These are phyloP conservation scores for Phalaenopsis hybrid DNA, from an alignment of 116 monocot species.

Conservation along the genomic window DNA sequence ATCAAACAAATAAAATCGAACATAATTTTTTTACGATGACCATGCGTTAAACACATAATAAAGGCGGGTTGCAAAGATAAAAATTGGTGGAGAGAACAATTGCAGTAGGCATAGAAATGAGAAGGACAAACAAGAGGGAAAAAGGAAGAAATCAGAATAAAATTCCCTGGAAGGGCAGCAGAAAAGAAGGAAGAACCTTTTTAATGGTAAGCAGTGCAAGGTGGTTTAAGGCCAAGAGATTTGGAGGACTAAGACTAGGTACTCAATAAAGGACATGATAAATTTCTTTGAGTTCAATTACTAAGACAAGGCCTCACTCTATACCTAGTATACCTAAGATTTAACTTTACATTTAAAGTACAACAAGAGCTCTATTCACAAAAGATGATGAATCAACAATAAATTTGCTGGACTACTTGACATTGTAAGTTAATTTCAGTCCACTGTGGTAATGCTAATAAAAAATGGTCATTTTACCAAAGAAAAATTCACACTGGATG, in stretches of 20 bases:
- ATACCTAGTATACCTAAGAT: background rate
- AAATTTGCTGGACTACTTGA: background rate
- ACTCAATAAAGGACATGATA: background rate
- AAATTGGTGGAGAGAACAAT: background rate
- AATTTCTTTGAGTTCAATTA: background rate
- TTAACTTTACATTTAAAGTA: background rate
- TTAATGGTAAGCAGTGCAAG: background rate
- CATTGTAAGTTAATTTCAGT: background rate
- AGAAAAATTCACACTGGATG: background rate
- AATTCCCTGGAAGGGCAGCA: background rate
- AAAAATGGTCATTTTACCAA: background rate
- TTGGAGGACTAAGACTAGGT: background rate
- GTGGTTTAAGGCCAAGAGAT: background rate
- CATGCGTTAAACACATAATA: background rate
- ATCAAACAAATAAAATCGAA: background rate
- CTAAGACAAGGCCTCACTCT: background rate
- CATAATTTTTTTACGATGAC: background rate
- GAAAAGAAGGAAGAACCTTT: background rate
- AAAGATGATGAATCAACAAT: background rate
- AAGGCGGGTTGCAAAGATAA: background rate
- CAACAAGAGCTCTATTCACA: background rate
- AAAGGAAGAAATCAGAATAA: background rate
- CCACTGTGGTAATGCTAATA: background rate
- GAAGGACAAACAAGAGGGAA: background rate
- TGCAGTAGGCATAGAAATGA: background rate